Percentiles rank a stretch among this genome's conserved stretches.
Conservation (phyloP, 495 filamentous ascomycete genomes). For the Glonium stellatum region DNA sequence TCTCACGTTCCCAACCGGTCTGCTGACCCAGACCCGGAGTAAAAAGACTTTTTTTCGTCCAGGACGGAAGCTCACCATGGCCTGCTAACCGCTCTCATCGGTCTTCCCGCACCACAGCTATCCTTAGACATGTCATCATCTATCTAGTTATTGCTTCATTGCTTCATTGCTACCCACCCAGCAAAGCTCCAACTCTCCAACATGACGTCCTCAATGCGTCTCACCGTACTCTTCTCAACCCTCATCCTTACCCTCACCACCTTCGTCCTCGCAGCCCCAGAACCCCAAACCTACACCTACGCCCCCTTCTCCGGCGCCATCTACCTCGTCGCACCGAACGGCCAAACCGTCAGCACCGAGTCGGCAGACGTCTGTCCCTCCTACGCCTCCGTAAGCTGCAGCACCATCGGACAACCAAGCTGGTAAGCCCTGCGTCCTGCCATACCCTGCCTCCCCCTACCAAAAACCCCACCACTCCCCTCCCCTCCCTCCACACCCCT, state of each 20-base stretch:
- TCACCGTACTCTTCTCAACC: neutral
- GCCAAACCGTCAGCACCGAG: slow-evolving; percentile 15
- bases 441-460: too few relatives aligned
- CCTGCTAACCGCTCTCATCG: neutral
- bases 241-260: neutral
- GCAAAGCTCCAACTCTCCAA: neutral
- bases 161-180: neutral
- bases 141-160: neutral
- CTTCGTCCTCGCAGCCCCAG: slow-evolving; percentile 2
- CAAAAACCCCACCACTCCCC: too few relatives aligned
- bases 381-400: slow-evolving; percentile 31
- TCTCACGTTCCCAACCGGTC: neutral
- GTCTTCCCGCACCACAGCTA: neutral
- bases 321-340: slow-evolving; percentile 28
- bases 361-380: slow-evolving; percentile 31
- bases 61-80: neutral
- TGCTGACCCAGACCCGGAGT: neutral
- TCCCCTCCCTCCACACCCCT: slow-evolving; percentile 1
- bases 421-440: too few relatives aligned
- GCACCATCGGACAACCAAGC: slow-evolving; percentile 23
- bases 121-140: neutral
- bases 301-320: slow-evolving; percentile 30
- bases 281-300: slow-evolving; percentile 18
- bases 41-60: neutral
- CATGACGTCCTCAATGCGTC: neutral